Evolutionary conservation across 1,284 basidiomycete genomes (phyloP), one percentile per base, ranked within the genome.

Genomic region (Leccinum griseonigrum): DNA sequence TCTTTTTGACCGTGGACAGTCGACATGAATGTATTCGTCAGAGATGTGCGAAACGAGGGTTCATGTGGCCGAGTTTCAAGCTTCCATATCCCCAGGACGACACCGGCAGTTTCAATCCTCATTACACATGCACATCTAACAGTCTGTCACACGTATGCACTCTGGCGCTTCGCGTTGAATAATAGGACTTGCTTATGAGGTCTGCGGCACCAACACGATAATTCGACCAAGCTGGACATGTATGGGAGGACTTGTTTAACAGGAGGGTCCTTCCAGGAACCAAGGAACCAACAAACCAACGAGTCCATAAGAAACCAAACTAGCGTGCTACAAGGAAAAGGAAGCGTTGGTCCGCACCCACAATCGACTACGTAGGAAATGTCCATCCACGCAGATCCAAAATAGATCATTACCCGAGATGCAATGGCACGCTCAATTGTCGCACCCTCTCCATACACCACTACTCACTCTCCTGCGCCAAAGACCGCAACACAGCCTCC

Each of bases 1-100:
- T 85, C 60, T 79, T 67, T 87, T 83, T 6, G 84, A 74, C 82
- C 90, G 87, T 0, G 88, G 83, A 69, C 93, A 95, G 72, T 43
- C 40, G 40, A 43, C n/a, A 43, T 10, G 40, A 5, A 40, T 38
- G 75, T 93, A 96, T 59, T 82, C 73, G 56, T 91, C 82, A 1
- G 81, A 4, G 76, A 76, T 1, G 85, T 79, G 73, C 94, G 95
- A 3, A 85, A 83, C 6, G 78, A 78, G 72, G 48, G 26, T 50
- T 13, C 48, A 22, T 11, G 43, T 18, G n/a, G 26, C 26, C 28
- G 13, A 28, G 50, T 14, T 51, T 51, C 14, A 51, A 10, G 26
- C 50, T 28, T 52, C 28, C 10, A 9, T 52, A 29, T 29, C 50
- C 28, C 48, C 4, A 52, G 50, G 28, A 52, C 16, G 50, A 29